A percentile compares a stretch with the other conserved stretches of the same genome.
phyloP scores from a whole-genome alignment of 108 stramenopile species.

The Cyclotella atomus region DNA sequence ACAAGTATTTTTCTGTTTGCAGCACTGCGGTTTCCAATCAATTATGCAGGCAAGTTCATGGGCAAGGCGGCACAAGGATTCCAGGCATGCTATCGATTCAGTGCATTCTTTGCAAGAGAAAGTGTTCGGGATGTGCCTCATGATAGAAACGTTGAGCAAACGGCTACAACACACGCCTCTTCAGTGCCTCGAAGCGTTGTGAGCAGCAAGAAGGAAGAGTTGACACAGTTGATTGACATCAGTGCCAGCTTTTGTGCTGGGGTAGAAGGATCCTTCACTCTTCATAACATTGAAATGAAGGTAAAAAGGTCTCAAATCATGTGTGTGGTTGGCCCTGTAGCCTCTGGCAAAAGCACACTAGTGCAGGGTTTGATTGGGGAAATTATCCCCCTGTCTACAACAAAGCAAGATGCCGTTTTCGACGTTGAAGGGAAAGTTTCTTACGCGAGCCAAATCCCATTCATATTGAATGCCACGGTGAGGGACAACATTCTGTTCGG shows the following conservation, averaged over 20 bases:
- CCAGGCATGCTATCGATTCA: constrained; percentile 63
- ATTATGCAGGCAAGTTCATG: constrained; percentile 75
- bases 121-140: neutral
- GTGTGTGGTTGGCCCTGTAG: constrained; percentile 61
- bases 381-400: constrained; percentile 20
- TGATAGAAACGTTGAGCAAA: neutral
- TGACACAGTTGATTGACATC: constrained; percentile 8
- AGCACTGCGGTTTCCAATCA: constrained; percentile 86
- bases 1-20: constrained; percentile 69
- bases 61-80: constrained; percentile 73
- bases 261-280: constrained; percentile 46
- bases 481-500: constrained; percentile 98
- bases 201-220: neutral
- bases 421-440: constrained; percentile 59
- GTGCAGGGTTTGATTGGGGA: constrained; percentile 81
- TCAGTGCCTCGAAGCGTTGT: neutral
- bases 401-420: constrained; percentile 6
- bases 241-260: constrained; percentile 36
- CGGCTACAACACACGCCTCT: too few species aligned
- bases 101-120: constrained; percentile 63
- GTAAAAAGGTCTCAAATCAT: constrained; percentile 60
- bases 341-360: constrained; percentile 82
- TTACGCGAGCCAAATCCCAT: constrained; percentile 92
- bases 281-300: constrained; percentile 52
- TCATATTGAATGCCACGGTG: constrained; percentile 92